phyloP scores from a whole-genome alignment of 1,284 basidiomycete genomes.

The Irpex sp. region DNA sequence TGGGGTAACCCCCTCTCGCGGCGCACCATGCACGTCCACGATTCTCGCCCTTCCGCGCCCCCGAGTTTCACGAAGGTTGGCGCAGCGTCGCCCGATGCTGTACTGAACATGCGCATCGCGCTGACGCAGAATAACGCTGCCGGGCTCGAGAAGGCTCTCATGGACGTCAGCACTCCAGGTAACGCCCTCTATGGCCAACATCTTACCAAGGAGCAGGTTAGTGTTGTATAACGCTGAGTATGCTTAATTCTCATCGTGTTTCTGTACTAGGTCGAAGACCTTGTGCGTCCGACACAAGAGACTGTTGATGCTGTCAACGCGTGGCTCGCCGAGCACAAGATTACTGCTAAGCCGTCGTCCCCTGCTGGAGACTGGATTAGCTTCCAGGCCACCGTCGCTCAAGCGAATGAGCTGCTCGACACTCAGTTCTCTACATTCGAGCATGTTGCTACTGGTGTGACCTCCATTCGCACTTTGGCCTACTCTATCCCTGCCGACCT shows the following conservation, averaged over 20 bases:
- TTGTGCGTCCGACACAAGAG: conserved; percentile 33
- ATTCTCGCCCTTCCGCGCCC: conserved; percentile 23
- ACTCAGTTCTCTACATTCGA: conserved; percentile 36
- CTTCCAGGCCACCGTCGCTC: conserved; percentile 33
- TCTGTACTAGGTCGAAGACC: conserved; percentile 31
- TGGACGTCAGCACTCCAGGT: conserved; percentile 32
- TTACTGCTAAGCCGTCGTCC: conserved; percentile 28
- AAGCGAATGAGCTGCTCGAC: conserved; percentile 36
- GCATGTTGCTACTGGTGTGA: conserved; percentile 29
- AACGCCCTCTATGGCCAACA: conserved; percentile 31
- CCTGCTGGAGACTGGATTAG: conserved; percentile 39
- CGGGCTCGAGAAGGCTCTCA: conserved; percentile 33
- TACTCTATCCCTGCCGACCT: conserved; percentile 40
- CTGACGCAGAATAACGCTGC: conserved; percentile 30
- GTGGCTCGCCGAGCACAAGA: conserved; percentile 34
- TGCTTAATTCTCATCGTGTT: not conserved
- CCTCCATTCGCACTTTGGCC: conserved; percentile 34
- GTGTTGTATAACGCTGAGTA: not conserved
- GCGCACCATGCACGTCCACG: conserved; percentile 28
- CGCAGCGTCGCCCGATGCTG: conserved; percentile 23
- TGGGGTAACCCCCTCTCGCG: conserved; percentile 23
- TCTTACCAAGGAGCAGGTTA: conserved; percentile 33
- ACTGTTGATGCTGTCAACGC: conserved; percentile 32
- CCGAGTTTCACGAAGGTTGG: conserved; percentile 26
- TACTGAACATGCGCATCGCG: conserved; percentile 31